Evolutionary conservation across 257 asterid genomes (phyloP).

Genomic region (Asclepias syriaca): DNA sequence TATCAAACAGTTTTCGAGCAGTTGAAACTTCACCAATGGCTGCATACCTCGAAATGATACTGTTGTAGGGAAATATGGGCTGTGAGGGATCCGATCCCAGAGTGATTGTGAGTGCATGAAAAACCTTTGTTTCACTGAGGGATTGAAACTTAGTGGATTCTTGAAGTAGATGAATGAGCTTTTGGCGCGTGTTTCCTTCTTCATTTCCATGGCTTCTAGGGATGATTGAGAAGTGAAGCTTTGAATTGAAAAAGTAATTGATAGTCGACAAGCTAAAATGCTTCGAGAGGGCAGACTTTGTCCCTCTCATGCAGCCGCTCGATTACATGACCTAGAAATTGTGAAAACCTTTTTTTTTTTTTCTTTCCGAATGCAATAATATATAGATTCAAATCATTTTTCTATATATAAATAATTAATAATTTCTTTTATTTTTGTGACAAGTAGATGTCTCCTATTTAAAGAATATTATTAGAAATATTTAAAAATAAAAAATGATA

Average conservation of each 20-base stretch:
- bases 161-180: conserved; percentile 34
- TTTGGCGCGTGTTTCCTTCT: conserved; percentile 29
- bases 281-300: conserved; percentile 12
- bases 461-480: too few relatives aligned
- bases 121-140: conserved; percentile 34
- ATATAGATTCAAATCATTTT: too few relatives aligned
- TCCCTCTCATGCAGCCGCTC: conserved; percentile 40
- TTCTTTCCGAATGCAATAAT: too few relatives aligned
- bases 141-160: conserved; percentile 41
- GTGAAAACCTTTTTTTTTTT: too few relatives aligned
- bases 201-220: conserved; percentile 24
- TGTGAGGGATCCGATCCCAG: conserved; percentile 36
- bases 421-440: too few relatives aligned
- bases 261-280: conserved; percentile 11
- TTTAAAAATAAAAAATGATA: too few relatives aligned
- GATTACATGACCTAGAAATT: not conserved
- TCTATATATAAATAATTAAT: too few relatives aligned
- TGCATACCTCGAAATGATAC: conserved; percentile 32
- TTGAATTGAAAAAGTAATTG: not conserved
- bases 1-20: conserved; percentile 59
- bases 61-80: conserved; percentile 53
- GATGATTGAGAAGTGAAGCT: conserved; percentile 13
- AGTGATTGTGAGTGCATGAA: conserved; percentile 63
- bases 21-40: conserved; percentile 26
- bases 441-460: too few relatives aligned